Percentiles rank a stretch among this genome's conserved stretches.
Evolutionary conservation across 352 stramenopile species (phyloP).

Genomic region (Blastocystis sp.): DNA sequence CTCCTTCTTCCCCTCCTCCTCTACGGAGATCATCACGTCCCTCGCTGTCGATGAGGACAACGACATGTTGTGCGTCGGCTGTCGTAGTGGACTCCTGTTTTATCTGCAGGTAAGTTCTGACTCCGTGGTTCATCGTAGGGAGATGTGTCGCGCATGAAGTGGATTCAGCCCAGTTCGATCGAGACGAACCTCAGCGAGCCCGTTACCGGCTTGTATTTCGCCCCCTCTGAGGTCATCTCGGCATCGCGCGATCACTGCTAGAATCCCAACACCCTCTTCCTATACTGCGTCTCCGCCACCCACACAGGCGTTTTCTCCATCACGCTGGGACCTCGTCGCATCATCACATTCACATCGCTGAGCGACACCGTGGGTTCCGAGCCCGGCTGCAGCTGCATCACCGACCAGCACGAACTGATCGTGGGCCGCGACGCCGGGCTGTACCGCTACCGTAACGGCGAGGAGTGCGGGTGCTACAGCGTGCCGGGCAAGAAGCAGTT

Average conservation of each 20-base stretch:
- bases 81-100: constrained; percentile 16
- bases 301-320: neutral
- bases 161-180: neutral
- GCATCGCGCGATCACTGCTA: neutral
- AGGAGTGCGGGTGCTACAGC: constrained; percentile 17
- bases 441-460: constrained; percentile 4
- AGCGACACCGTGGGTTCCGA: neutral
- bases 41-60: constrained; percentile 30
- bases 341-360: neutral
- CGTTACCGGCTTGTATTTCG: constrained; percentile 4
- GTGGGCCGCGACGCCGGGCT: constrained; percentile 15
- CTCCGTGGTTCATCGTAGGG: neutral
- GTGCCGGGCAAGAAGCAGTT: neutral
- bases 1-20: neutral
- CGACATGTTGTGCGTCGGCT: constrained; percentile 22
- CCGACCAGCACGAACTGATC: constrained; percentile 4
- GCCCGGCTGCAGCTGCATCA: constrained; percentile 30
- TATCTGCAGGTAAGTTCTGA: neutral
- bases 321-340: neutral
- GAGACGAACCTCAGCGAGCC: neutral
- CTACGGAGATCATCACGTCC: neutral
- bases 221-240: neutral
- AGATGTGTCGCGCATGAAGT: neutral
- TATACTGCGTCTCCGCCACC: neutral
- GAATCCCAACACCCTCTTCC: neutral